These are phyloP conservation scores for Tulasnella sp. DNA, from an alignment of 768 basidiomycete species.

Conservation along the genomic window DNA sequence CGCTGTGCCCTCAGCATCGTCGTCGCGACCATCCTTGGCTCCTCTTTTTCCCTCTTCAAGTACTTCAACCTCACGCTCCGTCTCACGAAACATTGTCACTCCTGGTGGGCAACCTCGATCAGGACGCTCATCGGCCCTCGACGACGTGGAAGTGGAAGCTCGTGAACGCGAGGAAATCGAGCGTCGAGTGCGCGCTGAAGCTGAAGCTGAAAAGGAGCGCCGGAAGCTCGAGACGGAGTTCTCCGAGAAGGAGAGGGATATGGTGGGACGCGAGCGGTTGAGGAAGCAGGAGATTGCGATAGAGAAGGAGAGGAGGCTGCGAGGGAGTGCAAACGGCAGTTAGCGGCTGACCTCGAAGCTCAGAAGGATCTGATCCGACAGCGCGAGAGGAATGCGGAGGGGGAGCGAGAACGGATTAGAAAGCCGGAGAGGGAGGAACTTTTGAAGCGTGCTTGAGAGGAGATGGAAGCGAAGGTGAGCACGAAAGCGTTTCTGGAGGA, in stretches of 20 bases:
- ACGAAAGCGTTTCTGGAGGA: not conserved
- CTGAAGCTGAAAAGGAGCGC: too few relatives aligned
- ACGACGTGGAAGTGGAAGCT: not conserved
- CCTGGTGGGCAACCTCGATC: not conserved
- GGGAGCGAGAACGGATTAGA: too few relatives aligned
- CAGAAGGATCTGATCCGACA: slow-evolving; percentile 4
- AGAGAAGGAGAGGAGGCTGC: slow-evolving; percentile 1
- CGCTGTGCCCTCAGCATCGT: not conserved
- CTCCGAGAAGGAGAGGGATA: slow-evolving; percentile 17
- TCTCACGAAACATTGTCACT: not conserved
- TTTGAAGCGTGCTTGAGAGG: too few relatives aligned
- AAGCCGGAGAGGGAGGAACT: too few relatives aligned
- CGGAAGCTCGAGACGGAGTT: too few relatives aligned
- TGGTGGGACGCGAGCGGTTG: not conserved
- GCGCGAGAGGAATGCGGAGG: slow-evolving; percentile 3
- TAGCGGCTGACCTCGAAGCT: not conserved
- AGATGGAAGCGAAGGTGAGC: too few relatives aligned
- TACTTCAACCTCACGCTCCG: too few relatives aligned
- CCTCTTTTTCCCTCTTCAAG: not conserved
- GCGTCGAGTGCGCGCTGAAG: too few relatives aligned
- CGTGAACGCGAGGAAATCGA: too few relatives aligned
- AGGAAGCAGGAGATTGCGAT: slow-evolving; percentile 24
- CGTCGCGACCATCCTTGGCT: not conserved
- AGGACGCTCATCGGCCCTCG: not conserved
- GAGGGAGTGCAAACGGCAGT: not conserved